Evolutionary conservation across 2,329 filamentous ascomycete species (phyloP).

Genomic region (Daldinia eschscholtzii): DNA sequence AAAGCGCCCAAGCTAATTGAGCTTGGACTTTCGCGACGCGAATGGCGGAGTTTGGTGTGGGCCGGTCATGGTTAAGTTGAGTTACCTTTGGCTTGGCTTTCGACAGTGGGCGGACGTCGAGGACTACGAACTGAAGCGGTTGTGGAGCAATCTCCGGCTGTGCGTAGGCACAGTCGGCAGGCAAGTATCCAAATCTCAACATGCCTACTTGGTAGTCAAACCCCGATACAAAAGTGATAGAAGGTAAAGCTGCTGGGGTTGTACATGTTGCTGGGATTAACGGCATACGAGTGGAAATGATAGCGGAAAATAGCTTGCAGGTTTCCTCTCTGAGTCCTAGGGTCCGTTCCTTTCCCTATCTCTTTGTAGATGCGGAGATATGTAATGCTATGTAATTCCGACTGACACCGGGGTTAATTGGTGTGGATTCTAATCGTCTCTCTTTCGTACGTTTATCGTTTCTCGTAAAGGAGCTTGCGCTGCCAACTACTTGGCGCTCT

Average conservation of each 20-base stretch:
- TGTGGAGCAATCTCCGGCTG: conserved; percentile 20
- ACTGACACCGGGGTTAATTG: not conserved
- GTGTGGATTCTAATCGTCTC: not conserved
- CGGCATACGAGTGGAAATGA: conserved; percentile 10
- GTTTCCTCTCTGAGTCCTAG: conserved; percentile 17
- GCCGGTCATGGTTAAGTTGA: conserved; percentile 16
- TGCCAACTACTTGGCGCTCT: conserved; percentile 18
- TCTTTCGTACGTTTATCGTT: conserved; percentile 12
- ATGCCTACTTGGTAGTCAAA: conserved; percentile 19
- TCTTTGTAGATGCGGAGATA: conserved; percentile 26
- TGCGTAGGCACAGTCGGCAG: conserved; percentile 3
- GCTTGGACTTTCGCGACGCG: conserved; percentile 29
- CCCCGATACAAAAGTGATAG: conserved; percentile 21
- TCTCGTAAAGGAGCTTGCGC: conserved; percentile 16
- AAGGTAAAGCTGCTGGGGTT: conserved; percentile 30
- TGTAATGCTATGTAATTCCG: conserved; percentile 17
- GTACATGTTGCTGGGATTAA: conserved; percentile 23
- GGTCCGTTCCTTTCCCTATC: conserved; percentile 16
- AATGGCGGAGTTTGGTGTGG: conserved; percentile 32
- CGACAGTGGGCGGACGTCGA: conserved; percentile 18
- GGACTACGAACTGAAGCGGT: conserved; percentile 21
- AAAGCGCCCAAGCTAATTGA: conserved; percentile 21
- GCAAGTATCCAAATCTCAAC: conserved; percentile 14
- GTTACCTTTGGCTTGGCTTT: conserved; percentile 26
- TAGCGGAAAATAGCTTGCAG: conserved; percentile 23